Conservation (phyloP, 2,329 filamentous ascomycete species). For the Ceratocystis ficicola region DNA sequence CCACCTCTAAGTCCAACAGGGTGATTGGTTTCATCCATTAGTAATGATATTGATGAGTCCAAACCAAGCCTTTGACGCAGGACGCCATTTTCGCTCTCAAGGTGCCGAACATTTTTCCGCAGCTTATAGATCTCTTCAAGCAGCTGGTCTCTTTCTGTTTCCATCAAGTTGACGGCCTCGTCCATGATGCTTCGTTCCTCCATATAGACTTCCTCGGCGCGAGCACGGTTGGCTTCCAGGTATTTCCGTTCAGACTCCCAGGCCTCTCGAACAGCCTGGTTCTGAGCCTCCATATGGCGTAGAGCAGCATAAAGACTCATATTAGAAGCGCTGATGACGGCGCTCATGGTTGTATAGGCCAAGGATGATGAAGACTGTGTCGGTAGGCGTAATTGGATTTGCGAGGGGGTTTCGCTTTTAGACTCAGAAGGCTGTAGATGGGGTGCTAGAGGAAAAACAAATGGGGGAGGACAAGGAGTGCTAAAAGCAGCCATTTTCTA, state of each 20-base stretch:
- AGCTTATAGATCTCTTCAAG: conserved; percentile 34
- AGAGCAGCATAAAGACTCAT: conserved; percentile 25
- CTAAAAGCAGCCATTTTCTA: conserved; percentile 13
- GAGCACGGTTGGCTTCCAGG: conserved; percentile 41
- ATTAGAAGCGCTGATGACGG: conserved; percentile 13
- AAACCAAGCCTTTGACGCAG: conserved; percentile 23
- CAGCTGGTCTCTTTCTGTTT: conserved; percentile 34
- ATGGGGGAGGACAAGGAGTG: conserved; percentile 1
- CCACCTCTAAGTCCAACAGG: conserved; percentile 15
- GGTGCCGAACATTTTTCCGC: conserved; percentile 31
- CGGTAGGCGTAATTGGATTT: background rate
- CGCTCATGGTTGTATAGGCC: conserved; percentile 10
- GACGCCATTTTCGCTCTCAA: conserved; percentile 31
- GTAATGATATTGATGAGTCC: background rate
- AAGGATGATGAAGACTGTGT: conserved; percentile 3
- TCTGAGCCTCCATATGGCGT: conserved; percentile 34
- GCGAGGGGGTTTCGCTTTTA: conserved; percentile 7
- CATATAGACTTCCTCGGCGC: conserved; percentile 44
- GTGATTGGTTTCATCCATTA: background rate
- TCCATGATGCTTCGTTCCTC: conserved; percentile 44
- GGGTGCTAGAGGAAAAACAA: conserved; percentile 3
- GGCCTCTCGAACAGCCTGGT: conserved; percentile 35
- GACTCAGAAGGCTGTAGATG: conserved; percentile 5
- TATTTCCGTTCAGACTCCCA: conserved; percentile 44
- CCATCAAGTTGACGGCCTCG: conserved; percentile 38